A percentile compares a stretch with the other conserved stretches of the same genome.
Evolutionary conservation across 768 basidiomycete species (phyloP).

Genomic region (Brasilioporus rufonigricans): DNA sequence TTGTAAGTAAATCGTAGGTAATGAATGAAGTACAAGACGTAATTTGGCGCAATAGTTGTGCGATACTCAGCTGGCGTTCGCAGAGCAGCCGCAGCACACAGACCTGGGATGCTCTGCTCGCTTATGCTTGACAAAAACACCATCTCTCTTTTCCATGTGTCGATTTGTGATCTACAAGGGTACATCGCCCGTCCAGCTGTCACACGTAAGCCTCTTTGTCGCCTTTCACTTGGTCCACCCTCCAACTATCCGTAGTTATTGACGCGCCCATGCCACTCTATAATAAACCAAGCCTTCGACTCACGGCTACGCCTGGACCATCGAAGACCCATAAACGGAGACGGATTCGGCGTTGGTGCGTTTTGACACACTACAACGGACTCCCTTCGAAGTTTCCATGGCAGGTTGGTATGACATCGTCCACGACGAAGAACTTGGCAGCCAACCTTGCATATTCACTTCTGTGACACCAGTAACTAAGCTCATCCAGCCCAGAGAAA

Average conservation of each 20-base stretch:
- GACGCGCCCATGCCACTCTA: conserved; percentile 91
- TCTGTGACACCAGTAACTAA: conserved; percentile 81
- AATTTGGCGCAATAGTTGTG: conserved; percentile 16
- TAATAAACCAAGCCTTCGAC: conserved; percentile 97
- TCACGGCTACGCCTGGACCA: conserved; percentile 82
- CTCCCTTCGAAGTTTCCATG: neutral
- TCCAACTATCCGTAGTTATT: conserved; percentile 54
- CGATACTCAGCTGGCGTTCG: neutral
- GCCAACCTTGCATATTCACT: conserved; percentile 93
- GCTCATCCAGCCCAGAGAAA: neutral
- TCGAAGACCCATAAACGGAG: conserved; percentile 87
- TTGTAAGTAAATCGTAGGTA: neutral
- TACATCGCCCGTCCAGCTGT: conserved; percentile 87
- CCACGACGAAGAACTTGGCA: conserved; percentile 78
- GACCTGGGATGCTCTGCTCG: neutral
- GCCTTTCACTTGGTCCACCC: neutral
- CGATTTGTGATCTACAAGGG: conserved; percentile 96
- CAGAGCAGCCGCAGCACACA: no score
- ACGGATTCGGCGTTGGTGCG: conserved; percentile 94
- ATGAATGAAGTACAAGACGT: conserved; percentile 16
- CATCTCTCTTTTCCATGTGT: conserved; percentile 53
- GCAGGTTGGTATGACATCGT: conserved; percentile 93
- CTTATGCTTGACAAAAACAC: neutral
- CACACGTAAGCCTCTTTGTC: conserved; percentile 54
- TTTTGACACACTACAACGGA: conserved; percentile 5